phyloP scores from a whole-genome alignment of 1,284 basidiomycete species.

The Sanghuangporus weigelae region DNA sequence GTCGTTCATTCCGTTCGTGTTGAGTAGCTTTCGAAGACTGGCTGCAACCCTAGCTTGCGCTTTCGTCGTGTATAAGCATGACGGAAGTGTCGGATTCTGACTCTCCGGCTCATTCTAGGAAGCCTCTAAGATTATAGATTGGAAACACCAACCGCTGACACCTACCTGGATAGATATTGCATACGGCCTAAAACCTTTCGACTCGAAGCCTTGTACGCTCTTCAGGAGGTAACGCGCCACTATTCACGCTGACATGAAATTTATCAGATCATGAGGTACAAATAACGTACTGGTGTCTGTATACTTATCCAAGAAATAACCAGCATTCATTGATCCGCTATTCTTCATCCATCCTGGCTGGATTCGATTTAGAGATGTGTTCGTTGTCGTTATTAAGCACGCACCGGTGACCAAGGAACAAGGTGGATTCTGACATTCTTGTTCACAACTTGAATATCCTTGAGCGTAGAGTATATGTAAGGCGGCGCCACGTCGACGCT shows the following conservation, averaged over 20 bases:
- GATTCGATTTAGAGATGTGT: neutral
- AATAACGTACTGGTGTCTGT: conserved; percentile 32
- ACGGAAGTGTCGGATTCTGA: conserved; percentile 23
- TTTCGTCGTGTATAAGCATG: conserved; percentile 24
- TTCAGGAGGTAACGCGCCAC: conserved; percentile 46
- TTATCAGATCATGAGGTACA: neutral
- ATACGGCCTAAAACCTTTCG: conserved; percentile 37
- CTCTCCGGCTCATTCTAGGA: conserved; percentile 49
- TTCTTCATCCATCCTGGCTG: conserved; percentile 53
- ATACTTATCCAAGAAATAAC: conserved; percentile 34
- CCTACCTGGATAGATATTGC: conserved; percentile 43
- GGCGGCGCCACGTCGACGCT: conserved; percentile 11
- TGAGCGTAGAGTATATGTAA: conserved; percentile 13
- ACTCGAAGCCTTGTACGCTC: conserved; percentile 39
- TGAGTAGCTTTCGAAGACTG: conserved; percentile 38
- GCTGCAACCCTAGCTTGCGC: conserved; percentile 39
- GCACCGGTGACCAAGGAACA: conserved; percentile 47
- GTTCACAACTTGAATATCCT: conserved; percentile 30
- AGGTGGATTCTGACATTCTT: conserved; percentile 37
- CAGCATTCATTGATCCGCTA: conserved; percentile 40
- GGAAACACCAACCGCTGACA: neutral
- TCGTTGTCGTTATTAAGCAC: conserved; percentile 3
- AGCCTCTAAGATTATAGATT: neutral
- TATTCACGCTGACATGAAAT: conserved; percentile 19
- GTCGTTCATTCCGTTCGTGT: conserved; percentile 38